Evolutionary conservation across 345 rosid genomes (phyloP).

Genomic region (Nasturtium officinale): DNA sequence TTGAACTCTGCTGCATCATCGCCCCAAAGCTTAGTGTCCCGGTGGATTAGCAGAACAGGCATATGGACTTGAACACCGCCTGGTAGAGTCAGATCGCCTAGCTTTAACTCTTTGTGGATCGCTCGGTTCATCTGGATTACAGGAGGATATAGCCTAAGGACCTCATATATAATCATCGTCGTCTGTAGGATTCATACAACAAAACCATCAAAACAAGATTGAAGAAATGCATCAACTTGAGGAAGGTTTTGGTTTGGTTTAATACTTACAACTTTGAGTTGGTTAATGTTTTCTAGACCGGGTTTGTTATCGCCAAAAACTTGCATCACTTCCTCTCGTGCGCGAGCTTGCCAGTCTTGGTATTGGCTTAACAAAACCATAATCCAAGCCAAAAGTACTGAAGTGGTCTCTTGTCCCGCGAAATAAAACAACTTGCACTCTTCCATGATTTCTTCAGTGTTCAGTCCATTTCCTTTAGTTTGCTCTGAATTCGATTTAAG

Average conservation of each 20-base stretch:
- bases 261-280: slow-evolving; percentile 54
- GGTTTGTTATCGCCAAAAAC: slow-evolving; percentile 50
- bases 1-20: slow-evolving; percentile 60
- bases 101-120: slow-evolving; percentile 40
- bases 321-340: slow-evolving; percentile 60
- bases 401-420: slow-evolving; percentile 67
- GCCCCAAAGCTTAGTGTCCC: slow-evolving; percentile 53
- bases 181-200: slow-evolving; percentile 27
- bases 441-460: slow-evolving; percentile 54
- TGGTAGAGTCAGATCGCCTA: slow-evolving; percentile 49
- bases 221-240: not conserved
- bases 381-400: slow-evolving; percentile 60
- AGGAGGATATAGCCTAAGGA: slow-evolving; percentile 53
- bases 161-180: slow-evolving; percentile 55
- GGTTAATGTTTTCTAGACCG: slow-evolving; percentile 38
- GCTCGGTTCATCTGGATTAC: slow-evolving; percentile 22
- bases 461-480: slow-evolving; percentile 43
- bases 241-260: not conserved
- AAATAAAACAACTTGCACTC: slow-evolving; percentile 72
- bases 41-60: slow-evolving; percentile 45
- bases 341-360: slow-evolving; percentile 62
- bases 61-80: slow-evolving; percentile 35
- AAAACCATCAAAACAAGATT: not conserved
- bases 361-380: slow-evolving; percentile 53
- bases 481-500: slow-evolving; percentile 52